A percentile compares a stretch with the other conserved stretches of the same genome.
These are phyloP conservation scores for Calonectria naviculata DNA, from an alignment of 2,329 filamentous ascomycete species.

Conservation along the genomic window DNA sequence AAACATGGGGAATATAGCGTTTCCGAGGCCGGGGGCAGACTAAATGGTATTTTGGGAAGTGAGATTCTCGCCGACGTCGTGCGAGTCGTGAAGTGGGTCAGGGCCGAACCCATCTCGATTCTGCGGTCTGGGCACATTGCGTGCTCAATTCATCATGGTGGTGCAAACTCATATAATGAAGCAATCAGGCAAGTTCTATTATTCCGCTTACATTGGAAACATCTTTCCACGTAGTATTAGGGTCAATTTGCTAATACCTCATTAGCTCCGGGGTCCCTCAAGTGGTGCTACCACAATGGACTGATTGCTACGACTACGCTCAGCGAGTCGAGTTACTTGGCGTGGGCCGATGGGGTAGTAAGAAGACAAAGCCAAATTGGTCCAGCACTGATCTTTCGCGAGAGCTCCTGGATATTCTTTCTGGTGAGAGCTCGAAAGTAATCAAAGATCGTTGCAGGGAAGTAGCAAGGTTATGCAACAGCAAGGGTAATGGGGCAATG, in stretches of 20 bases:
- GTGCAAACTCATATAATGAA: constrained; percentile 56
- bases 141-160: constrained; percentile 58
- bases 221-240: no score
- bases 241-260: background rate
- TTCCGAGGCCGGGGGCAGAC: background rate
- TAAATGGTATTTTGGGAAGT: constrained; percentile 35
- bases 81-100: constrained; percentile 53
- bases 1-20: constrained; percentile 26
- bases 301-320: constrained; percentile 60
- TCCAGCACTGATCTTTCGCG: constrained; percentile 12
- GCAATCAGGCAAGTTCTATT: constrained; percentile 48
- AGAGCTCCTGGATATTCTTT: background rate
- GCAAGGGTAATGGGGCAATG: constrained; percentile 1
- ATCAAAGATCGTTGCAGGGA: background rate
- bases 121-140: constrained; percentile 51
- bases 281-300: constrained; percentile 56
- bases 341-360: constrained; percentile 48
- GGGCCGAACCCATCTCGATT: constrained; percentile 49
- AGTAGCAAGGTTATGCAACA: background rate
- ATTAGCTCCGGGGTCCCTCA: constrained; percentile 57
- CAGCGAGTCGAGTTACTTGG: constrained; percentile 55
- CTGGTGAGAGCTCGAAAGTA: background rate
- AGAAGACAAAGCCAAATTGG: constrained; percentile 37
- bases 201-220: background rate
- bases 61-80: constrained; percentile 45